Evolutionary conservation across 2,329 filamentous ascomycete genomes (phyloP), one percentile per base, ranked within the genome.

Genomic region (Colletotrichum sp.): DNA sequence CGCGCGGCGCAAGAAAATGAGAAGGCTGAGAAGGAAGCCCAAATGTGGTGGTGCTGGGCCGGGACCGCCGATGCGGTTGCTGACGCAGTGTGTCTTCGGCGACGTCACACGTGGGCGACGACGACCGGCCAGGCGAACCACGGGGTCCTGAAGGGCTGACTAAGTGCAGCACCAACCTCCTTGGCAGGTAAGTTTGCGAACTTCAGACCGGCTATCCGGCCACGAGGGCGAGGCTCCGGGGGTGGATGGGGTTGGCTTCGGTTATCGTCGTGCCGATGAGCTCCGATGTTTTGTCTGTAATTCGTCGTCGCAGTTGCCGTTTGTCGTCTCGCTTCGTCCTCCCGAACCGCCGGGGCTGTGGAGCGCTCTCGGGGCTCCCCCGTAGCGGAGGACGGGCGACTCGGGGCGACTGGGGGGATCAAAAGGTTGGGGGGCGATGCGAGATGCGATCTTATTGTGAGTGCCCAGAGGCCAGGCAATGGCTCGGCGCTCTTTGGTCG

Each of bases 11-110:
- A 52, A 18, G 9, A 60, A 73, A 24, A 48, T 13, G 10, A 36
- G 48, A 67, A 32, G 57, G 67, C 57, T 36, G 64, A 52, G 34
- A 60, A 43, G n/a, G 48, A 43, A 48, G 57, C 70, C 57, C 63
- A 73, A 57, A 68, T 36, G 57, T 48, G 61, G 5, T 24, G 67
- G 58, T 26, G 69, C 28, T 69, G 67, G 58, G 34, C 73, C 73
- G 64, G 73, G 61, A 10, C 70, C 70, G 70, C 57, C 73, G 73
- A 64, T 68, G 64, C 63, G 57, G 73, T 61, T 75, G 72, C 73
- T 75, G 70, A 75, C 70, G 73, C 73, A 34, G 73, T 75, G 64
- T 34, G 52, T 60, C 72, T 67, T 68, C 73, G 73, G 70, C 70
- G 48, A 75, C 64, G 70, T 75, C 73, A 73, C 73, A 75, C 73